Conservation (phyloP, 352 stramenopile species). For the Globisporangium nodosum region DNA sequence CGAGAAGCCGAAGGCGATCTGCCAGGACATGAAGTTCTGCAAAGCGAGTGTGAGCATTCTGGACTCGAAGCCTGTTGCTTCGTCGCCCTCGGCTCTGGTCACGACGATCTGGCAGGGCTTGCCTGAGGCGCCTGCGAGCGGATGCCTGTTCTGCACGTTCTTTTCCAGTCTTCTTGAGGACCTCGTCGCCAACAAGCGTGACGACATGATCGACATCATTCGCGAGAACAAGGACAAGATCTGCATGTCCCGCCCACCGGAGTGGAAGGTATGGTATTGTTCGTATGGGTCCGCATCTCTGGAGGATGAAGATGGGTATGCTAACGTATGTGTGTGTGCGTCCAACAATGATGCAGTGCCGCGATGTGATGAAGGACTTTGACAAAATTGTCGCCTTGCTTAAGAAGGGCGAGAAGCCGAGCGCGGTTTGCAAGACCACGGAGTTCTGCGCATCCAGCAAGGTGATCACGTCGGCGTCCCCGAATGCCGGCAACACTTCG, state of each 20-base stretch:
- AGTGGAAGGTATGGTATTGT: neutral
- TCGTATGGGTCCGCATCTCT: neutral
- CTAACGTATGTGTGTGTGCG: slow-evolving; percentile 10
- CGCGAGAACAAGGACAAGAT: slow-evolving; percentile 1
- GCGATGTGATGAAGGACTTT: slow-evolving; percentile 48
- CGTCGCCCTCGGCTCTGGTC: neutral
- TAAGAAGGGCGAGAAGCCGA: slow-evolving; percentile 53
- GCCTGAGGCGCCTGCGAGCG: neutral
- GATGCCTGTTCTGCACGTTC: slow-evolving; percentile 1
- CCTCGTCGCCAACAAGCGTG: neutral
- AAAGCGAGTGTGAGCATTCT: neutral
- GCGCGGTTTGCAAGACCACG: slow-evolving; percentile 52
- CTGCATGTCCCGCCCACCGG: neutral
- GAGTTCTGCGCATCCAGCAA: slow-evolving; percentile 32
- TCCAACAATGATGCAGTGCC: slow-evolving; percentile 33
- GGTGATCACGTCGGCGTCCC: neutral
- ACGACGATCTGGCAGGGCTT: neutral
- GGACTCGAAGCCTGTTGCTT: neutral
- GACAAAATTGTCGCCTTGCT: slow-evolving; percentile 56
- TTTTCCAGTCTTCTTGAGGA: neutral
- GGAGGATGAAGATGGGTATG: neutral
- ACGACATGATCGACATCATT: neutral
- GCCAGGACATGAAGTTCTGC: slow-evolving; percentile 63
- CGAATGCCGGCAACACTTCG: slow-evolving; percentile 20
- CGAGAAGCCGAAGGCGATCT: slow-evolving; percentile 52